Conservation (phyloP, 2,329 filamentous ascomycete genomes). For the Echinosphaeria canescens region DNA sequence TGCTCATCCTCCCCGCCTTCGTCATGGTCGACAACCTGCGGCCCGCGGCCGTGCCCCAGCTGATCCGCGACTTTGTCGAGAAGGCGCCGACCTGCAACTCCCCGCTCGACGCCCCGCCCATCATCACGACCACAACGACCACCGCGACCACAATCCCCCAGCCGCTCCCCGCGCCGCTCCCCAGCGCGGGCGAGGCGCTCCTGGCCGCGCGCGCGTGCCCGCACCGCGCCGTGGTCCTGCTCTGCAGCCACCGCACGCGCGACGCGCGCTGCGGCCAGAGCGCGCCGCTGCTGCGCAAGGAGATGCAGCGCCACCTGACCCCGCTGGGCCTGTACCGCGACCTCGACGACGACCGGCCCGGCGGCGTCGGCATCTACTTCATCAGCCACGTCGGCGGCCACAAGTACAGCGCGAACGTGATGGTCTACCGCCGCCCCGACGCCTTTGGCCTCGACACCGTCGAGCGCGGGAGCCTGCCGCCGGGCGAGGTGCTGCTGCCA, state of each 20-base stretch:
- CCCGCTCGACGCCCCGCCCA: conserved; percentile 31
- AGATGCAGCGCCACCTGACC: conserved; percentile 75
- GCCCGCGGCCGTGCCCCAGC: conserved; percentile 45
- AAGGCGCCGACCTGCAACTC: conserved; percentile 52
- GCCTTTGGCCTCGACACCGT: conserved; percentile 30
- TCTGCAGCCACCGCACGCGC: conserved; percentile 88
- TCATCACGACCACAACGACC: too few species aligned
- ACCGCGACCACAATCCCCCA: conserved; percentile 15
- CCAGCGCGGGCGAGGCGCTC: conserved; percentile 9
- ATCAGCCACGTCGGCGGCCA: conserved; percentile 93
- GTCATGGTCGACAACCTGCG: conserved; percentile 67
- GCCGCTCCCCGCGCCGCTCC: conserved; percentile 9
- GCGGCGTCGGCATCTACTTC: conserved; percentile 89
- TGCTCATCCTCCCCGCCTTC: conserved; percentile 72
- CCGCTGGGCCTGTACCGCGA: conserved; percentile 73
- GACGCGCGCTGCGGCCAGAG: conserved; percentile 90
- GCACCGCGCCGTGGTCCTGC: conserved; percentile 69
- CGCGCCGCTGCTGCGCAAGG: conserved; percentile 69
- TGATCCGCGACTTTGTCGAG: conserved; percentile 52
- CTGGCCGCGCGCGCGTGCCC: conserved; percentile 41
- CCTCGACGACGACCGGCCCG: conserved; percentile 68
- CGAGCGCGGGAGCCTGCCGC: conserved; percentile 12
- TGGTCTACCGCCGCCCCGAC: conserved; percentile 57
- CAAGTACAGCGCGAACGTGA: conserved; percentile 88
- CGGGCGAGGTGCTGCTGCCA: conserved; percentile 14